Conservation (phyloP, 1,284 basidiomycete genomes). For the Marasmius sp. region DNA sequence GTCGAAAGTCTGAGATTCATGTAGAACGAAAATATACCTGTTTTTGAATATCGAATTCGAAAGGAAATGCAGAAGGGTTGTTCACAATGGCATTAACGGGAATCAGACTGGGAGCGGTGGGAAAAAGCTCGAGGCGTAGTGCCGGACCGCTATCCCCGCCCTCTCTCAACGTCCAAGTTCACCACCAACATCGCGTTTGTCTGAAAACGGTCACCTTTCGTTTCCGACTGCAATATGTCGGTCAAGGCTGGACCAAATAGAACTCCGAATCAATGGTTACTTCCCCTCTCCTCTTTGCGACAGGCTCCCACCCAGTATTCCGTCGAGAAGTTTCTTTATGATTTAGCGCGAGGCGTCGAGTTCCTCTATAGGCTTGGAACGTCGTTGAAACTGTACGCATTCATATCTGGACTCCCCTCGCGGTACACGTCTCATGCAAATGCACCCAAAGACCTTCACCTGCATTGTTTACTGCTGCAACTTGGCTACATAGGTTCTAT, state of each 20-base stretch:
- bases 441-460: constrained; percentile 59
- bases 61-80: too few species aligned
- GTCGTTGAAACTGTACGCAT: constrained; percentile 69
- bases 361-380: constrained; percentile 78
- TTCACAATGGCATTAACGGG: too few species aligned
- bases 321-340: constrained; percentile 67
- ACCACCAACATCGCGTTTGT: too few species aligned
- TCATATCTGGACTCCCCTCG: constrained; percentile 3
- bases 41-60: too few species aligned
- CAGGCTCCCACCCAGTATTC: constrained; percentile 61
- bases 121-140: too few species aligned
- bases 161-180: too few species aligned
- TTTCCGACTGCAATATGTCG: not conserved
- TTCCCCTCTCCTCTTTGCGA: constrained; percentile 56
- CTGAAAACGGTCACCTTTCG: too few species aligned
- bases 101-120: too few species aligned
- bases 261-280: constrained; percentile 60
- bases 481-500: constrained; percentile 93
- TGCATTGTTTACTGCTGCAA: constrained; percentile 81
- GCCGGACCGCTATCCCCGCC: too few species aligned
- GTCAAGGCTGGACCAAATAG: not conserved
- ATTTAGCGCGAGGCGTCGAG: constrained; percentile 75
- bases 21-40: too few species aligned
- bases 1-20: too few species aligned
- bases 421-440: constrained; percentile 11